Conservation (phyloP, 139 green algal species). For the Picochlorum costavermella region DNA sequence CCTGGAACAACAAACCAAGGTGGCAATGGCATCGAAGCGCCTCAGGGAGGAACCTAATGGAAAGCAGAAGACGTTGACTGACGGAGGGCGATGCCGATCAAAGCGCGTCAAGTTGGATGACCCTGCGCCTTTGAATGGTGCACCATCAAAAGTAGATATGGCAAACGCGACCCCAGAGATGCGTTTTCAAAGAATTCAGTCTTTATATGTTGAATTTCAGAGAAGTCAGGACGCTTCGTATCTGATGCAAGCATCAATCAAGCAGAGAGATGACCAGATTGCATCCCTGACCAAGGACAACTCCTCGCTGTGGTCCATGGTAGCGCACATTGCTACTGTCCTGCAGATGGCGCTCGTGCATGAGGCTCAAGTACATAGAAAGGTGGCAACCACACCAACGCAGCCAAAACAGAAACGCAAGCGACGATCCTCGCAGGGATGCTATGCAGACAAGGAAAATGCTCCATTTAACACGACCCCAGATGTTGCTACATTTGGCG, state of each 20-base stretch:
- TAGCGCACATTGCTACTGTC: neutral
- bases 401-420: neutral
- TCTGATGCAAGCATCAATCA: neutral
- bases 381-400: neutral
- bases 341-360: neutral
- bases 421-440: neutral
- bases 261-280: conserved; percentile 2
- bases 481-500: neutral
- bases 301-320: neutral
- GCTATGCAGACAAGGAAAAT: neutral
- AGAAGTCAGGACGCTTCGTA: neutral
- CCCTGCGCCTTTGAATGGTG: neutral
- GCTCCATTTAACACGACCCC: neutral
- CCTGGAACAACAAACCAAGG: too few relatives aligned
- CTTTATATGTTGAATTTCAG: neutral
- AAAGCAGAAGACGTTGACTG: too few relatives aligned
- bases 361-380: too few relatives aligned
- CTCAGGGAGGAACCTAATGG: too few relatives aligned
- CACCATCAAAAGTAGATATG: neutral
- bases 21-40: too few relatives aligned
- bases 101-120: neutral
- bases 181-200: neutral
- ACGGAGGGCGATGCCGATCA: neutral
- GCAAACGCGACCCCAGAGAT: neutral
- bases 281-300: neutral